These are phyloP conservation scores for Pouteria glomerata DNA, from an alignment of 148 eudicot genomes.

Conservation along the genomic window DNA sequence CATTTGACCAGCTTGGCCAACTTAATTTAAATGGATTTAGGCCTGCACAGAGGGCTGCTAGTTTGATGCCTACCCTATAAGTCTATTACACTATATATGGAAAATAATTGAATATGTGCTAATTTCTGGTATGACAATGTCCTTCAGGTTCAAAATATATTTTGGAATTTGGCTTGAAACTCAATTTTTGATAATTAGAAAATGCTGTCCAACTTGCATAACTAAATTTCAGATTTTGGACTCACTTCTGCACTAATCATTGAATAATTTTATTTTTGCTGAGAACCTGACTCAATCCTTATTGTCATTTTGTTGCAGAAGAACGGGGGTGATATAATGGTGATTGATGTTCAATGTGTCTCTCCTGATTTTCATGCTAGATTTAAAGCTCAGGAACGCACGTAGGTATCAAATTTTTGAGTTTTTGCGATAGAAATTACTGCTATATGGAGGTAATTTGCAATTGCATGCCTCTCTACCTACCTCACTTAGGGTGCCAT, in stretches of 20 bases:
- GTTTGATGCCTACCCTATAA: background rate
- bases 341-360: conserved; percentile 73
- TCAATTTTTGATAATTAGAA: background rate
- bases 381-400: conserved; percentile 92
- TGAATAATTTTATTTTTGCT: background rate
- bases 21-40: background rate
- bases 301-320: conserved; percentile 45
- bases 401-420: conserved; percentile 61
- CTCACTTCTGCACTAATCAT: background rate
- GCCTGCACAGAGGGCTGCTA: background rate
- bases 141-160: background rate
- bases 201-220: background rate
- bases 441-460: background rate
- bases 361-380: conserved; percentile 86
- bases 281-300: conserved; percentile 7
- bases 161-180: background rate
- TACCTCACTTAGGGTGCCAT: background rate
- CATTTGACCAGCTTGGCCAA: background rate
- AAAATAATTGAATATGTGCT: background rate
- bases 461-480: background rate
- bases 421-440: background rate
- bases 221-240: background rate
- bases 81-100: background rate
- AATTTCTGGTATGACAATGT: background rate
- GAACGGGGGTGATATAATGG: conserved; percentile 62